Evolutionary conservation across 495 filamentous ascomycete species (phyloP), one percentile per base, ranked within the genome.

Genomic region (Neurospora sublineolata): DNA sequence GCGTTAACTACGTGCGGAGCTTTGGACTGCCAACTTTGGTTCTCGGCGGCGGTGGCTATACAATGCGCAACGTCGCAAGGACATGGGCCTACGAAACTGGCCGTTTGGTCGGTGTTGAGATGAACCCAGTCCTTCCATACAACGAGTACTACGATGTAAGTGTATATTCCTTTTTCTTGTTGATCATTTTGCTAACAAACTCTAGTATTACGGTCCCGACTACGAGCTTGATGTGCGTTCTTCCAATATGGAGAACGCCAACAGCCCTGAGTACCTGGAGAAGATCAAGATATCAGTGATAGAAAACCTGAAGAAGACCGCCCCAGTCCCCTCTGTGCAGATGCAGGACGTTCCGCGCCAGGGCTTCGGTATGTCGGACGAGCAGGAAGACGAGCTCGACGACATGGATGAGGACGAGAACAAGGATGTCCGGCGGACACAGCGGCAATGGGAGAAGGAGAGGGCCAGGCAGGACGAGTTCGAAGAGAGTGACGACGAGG

Each of bases 221-320:
- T 99, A 95, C 78, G 92, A 97, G 79, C 87, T 99, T 37, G 91
- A 98, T 77, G 95, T 99, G 20, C 91, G 93, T 16, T 87, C 95
- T 11, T 97, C 93, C 4, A 99, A 99, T 75, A 99, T 98, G 95
- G 95, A 99, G 79, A 99, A 99, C 76, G 93, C 94, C 20, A 99
- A 99, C 78, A 94, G 92, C 38, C 86, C 84, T 72, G 95, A 98
- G 76, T 99, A 99, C 73, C 87, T 99, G 4, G 91, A 97, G 74
- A 97, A 97, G 83, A 99, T 99, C 81, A 94, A 93, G 78, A 88
- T 85, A 27, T 89, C 94, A 71, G 91, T 99, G 44, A 90, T 97
- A 67, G 94, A 97, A 71, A 99, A 99, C 76, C 87, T 99, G 5
- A 91, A 91, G 75, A 91, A 92, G 68, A 97, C 94, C 0, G 89